Evolutionary conservation across 768 basidiomycete species (phyloP), one percentile per base, ranked within the genome.

Genomic region (Amanita inopinata): DNA sequence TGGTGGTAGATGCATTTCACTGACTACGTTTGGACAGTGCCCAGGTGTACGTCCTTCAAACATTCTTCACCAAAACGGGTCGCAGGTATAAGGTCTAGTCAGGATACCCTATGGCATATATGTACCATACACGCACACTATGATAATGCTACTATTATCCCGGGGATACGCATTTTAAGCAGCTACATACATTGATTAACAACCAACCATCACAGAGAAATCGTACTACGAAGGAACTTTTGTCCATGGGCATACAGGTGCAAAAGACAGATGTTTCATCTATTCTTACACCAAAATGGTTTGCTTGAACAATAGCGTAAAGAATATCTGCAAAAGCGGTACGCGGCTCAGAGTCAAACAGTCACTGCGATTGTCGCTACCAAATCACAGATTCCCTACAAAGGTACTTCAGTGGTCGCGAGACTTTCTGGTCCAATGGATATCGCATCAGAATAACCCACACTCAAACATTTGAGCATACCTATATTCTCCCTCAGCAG

Each of bases 401-500:
- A 61, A 28, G 71, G 60, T 11, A 75, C 64, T 59, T 87, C 72
- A 90, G 67, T 89, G 86, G 67, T 90, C 87, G 65, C 86, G 80
- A 61, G 86, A 82, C 78, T 89, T 89, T 65, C 86, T 89, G 55
- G 52, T 47, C 33, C 33, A n/a, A 44, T 42, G 34, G 15, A 46
- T 20, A n/a, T 46, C 48, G 30, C 33, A 23, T 39, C 28, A 25
- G 33, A 38, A 10, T 46, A 27, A 33, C 22, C 5, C 11, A 23
- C 5, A 32, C 46, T 37, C 28, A 17, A 5, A 1, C 5, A 47
- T 18, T 22, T 25, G n/a, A 4, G 24, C 51, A 50, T 49, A 89
- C 82, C 93, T 84, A 69, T 94, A 97, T 58, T 93, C 89, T 45
- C 88, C 89, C 62, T 97, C 93, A 0, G 93, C 91, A 34, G 89